Base-by-base conservation (phyloP, 2,329 filamentous ascomycete species). In the Cladophialophora exuberans region DNA sequence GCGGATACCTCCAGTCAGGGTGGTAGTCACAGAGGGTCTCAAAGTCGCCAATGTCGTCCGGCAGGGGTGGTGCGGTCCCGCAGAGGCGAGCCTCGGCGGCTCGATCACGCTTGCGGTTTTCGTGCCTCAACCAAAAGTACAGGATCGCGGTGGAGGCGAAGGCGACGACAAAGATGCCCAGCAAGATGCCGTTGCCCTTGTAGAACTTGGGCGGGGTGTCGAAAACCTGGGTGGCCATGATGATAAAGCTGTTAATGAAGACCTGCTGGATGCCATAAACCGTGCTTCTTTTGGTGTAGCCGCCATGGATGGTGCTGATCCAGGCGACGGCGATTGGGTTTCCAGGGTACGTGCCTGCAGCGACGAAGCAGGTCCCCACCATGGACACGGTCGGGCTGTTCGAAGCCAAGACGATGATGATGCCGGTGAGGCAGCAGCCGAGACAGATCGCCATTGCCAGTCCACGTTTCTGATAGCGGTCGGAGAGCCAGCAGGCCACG, bases 241-340 rank as follows among this genome's bases (percentile, higher is more conserved):
- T 57, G 31, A 22, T 45, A 33, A 35, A 42, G 42, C 36, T 30
- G 4, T 47, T 33, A 13, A 18, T 36, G 28, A 55, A 46, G 10
- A 58, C 30, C 25, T 58, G 28, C n/a, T 17, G n/a, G 10, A 55
- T 18, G 9, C 42, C 51, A 28, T 36, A 55, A 13, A 51, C 38
- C 1, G 51, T 47, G 17, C 26, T 20, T 10, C 52, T 43, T 26
- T 58, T 54, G n/a, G 55, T 58, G 45, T 45, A 58, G 44, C 47
- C 47, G 22, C 26, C 28, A 15, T 42, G 28, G 39, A 18, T 55
- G 36, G 26, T 43, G 9, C 28, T 25, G 15, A 41, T 18, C 55
- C 55, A 58, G 13, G 42, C 33, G 13, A 36, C 38, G 2, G 22
- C 13, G 20, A 58, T 11, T 6, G 43, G 23, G 20, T 31, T 28